phyloP scores from a whole-genome alignment of 306 rosid species.

The Parietaria judaica region DNA sequence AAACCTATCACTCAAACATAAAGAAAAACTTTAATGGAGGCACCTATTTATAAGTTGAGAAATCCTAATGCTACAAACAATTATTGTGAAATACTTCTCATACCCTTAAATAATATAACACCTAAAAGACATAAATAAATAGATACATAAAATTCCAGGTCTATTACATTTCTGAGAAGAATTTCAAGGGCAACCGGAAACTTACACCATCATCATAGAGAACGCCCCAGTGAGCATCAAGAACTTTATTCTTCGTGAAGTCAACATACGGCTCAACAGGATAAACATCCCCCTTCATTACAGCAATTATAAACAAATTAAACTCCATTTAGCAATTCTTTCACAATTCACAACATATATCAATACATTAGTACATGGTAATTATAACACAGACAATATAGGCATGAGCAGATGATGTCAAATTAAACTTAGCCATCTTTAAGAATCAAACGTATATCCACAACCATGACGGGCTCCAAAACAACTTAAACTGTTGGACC shows the following conservation, averaged over 20 bases:
- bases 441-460: background rate
- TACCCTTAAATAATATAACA: no score
- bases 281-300: constrained; percentile 53
- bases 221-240: constrained; percentile 61
- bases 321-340: background rate
- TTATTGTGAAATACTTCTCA: no score
- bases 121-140: no score
- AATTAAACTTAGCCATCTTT: background rate
- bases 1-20: no score
- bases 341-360: background rate
- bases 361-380: background rate
- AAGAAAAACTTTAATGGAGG: no score
- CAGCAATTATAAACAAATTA: background rate
- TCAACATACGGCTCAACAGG: constrained; percentile 46
- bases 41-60: no score
- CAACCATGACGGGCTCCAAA: no score
- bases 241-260: constrained; percentile 29
- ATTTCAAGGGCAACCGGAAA: background rate
- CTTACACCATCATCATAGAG: constrained; percentile 51
- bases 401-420: background rate
- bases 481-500: no score
- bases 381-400: background rate
- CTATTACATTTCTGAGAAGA: background rate
- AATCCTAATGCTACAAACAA: no score
- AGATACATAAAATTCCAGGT: no score